phyloP scores from a whole-genome alignment of 371 early-diverging fungal genomes.

The Syncephalis fuscata region DNA sequence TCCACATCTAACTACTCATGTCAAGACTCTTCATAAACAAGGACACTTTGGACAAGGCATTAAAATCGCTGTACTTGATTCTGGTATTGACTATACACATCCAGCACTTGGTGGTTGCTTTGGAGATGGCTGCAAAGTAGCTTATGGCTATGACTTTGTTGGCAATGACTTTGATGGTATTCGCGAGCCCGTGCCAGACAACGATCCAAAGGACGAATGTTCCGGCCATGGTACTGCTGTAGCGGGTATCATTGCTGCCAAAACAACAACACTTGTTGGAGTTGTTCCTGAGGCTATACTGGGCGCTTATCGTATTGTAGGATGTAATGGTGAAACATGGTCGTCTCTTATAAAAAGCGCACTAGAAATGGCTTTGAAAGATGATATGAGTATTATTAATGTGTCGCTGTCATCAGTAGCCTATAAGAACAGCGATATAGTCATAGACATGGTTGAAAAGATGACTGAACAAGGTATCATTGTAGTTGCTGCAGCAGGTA shows the following conservation, averaged over 20 bases:
- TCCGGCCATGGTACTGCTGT: conserved; percentile 50
- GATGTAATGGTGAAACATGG: conserved; percentile 17
- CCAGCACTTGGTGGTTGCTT: conserved; percentile 43
- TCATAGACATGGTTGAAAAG: no score
- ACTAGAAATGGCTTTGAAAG: no score
- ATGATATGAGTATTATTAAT: no score
- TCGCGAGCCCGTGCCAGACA: conserved; percentile 12
- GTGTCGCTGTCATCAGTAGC: no score
- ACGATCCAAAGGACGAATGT: conserved; percentile 35
- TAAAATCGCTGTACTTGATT: conserved; percentile 13
- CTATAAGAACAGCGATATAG: no score
- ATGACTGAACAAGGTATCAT: no score
- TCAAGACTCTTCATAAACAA: conserved; percentile 14
- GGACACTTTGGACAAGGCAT: conserved; percentile 34
- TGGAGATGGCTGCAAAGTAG: conserved; percentile 37
- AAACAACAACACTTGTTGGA: conserved; percentile 1
- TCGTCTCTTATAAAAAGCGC: conserved; percentile 33
- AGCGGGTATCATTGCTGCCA: conserved; percentile 16
- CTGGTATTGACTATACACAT: conserved; percentile 9
- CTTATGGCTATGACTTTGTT: conserved; percentile 38
- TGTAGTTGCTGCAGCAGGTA: conserved; percentile 33
- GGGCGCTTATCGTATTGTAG: conserved; percentile 12
- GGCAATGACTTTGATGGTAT: conserved; percentile 23
- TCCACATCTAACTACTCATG: no score
- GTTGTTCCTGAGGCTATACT: conserved; percentile 3